Evolutionary conservation across 2,329 filamentous ascomycete genomes (phyloP).

Genomic region (Diaporthe ilicicola): DNA sequence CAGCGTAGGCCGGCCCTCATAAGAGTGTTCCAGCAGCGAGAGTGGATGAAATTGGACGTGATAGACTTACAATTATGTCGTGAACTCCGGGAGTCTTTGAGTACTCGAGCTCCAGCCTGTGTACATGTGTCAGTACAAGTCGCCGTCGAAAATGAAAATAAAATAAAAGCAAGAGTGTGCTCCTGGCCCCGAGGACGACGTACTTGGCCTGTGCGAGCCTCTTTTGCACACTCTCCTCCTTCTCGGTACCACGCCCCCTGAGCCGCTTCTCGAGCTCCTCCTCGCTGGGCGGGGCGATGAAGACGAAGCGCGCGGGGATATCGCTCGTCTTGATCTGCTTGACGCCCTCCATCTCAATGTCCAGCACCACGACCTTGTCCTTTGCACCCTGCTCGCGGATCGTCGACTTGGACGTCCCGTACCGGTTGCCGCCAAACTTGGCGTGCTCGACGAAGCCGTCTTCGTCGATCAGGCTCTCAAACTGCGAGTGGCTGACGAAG

Average conservation of each 20-base stretch:
- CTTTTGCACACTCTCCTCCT: conserved; percentile 74
- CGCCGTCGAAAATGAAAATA: background rate
- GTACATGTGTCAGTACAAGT: background rate
- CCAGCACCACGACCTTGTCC: conserved; percentile 81
- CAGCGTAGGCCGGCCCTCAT: background rate
- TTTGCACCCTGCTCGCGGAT: conserved; percentile 78
- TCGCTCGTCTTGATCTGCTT: conserved; percentile 87
- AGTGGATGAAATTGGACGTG: background rate
- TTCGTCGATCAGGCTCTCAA: conserved; percentile 71
- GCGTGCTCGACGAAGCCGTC: conserved; percentile 86
- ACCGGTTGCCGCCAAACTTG: conserved; percentile 84
- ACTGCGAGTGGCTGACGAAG: conserved; percentile 73
- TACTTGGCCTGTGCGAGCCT: conserved; percentile 73
- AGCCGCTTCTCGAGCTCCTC: conserved; percentile 78
- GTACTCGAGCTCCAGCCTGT: conserved; percentile 73
- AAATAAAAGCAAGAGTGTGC: background rate
- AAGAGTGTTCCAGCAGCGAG: background rate
- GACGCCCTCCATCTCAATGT: conserved; percentile 98
- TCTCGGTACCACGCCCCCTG: conserved; percentile 80
- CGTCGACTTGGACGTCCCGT: conserved; percentile 84
- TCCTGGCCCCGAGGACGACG: background rate
- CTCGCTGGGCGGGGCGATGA: conserved; percentile 81
- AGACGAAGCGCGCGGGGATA: conserved; percentile 82
- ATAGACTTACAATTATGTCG: conserved; percentile 41
- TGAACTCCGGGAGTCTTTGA: conserved; percentile 71